Evolutionary conservation across 257 asterid genomes (phyloP), one percentile per base, ranked within the genome.

Genomic region (Nemophila menziesii): DNA sequence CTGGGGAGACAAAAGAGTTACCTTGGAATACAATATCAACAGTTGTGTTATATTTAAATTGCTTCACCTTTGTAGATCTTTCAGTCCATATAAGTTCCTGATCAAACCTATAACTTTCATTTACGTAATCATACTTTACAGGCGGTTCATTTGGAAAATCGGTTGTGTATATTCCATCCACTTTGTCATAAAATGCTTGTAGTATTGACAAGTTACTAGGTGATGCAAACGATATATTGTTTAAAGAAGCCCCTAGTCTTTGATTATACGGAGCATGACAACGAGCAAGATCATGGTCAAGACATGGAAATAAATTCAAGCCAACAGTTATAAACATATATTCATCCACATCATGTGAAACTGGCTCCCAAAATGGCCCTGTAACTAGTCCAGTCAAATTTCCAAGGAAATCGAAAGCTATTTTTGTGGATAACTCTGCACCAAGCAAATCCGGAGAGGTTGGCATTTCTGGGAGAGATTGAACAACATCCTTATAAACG

Each of bases 81-180:
- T 40, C 21, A 20, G 21, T 40, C 22, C 22, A 40, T 7, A 29
- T 13, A 29, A 40, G 22, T 16, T 3, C 19, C 22, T 3, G 8
- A 16, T 7, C 12, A 12, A 40, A 7, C 12, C 11, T 17, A 20
- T 40, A 16, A 40, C 21, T 17, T 16, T 11, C 9, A 40, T 10
- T 40, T 0, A n/a, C 21, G 21, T 16, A 40, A 4, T 40, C 45
- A 17, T 16, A 40, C 22, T 17, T 16, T 7, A 40, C 4, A 4
- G 11, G 45, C 21, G 45, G 45, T 17, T 40, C 13, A 40, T 11
- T 16, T 16, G 45, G 45, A 17, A 40, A 40, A 40, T 16, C 45
- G 19, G 20, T 20, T 3, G 20, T 20, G 19, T 40, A 40, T 5
- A 40, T 16, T 5, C 22, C 45, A 16, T 40, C 45, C 45, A 40